Base-by-base conservation (phyloP, 192 early-diverging fungal species). In the Martensiomyces pterosporus region DNA sequence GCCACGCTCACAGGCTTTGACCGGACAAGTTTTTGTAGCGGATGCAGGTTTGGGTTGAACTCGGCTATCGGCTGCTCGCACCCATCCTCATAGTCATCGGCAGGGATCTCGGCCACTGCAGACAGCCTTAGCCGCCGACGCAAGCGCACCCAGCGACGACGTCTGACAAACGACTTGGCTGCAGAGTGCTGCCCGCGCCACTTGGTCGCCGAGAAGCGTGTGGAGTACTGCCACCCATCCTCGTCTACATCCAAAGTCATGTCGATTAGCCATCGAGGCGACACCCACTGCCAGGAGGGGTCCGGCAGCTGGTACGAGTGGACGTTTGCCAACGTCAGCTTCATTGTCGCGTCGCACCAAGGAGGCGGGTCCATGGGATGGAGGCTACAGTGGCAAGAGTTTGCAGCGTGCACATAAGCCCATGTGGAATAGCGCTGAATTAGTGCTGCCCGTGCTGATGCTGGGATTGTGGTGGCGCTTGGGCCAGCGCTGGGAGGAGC, bases 191-290 rank as follows among this genome's bases (percentile, higher is more conserved):
- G 39, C 19, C 59, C 37, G 39, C 47, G 66, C 66, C 66, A 69
- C 27, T 40, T 44, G 3, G 13, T 17, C n/a, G 26, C 36, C 9
- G 60, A 55, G 26, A 74, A 78, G 15, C 69, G 53, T 24, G 66
- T 39, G 0, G 70, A 43, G 47, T 78, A 78, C 49, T 74, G 65
- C 76, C 76, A 78, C 2, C 76, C 76, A 27, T 78, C 70, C 16
- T 78, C 70, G 35, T 78, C 76, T 0, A 78, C 76, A 27, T 78
- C 76, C 26, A 52, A 50, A 0, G 68, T 67, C 68, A 78, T 73
- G 66, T 78, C 76, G 9, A 78, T 72, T 17, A 73, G 63, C 76
- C 76, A 78, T 17, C 70, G 70, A 9, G 71, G 70, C 21, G 61
- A 74, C 14, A 69, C 76, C 76, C 76, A 78, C 19, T 69, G 43